Base-by-base conservation (phyloP, 495 filamentous ascomycete genomes). In the Pyrenopolyporus hunteri region DNA sequence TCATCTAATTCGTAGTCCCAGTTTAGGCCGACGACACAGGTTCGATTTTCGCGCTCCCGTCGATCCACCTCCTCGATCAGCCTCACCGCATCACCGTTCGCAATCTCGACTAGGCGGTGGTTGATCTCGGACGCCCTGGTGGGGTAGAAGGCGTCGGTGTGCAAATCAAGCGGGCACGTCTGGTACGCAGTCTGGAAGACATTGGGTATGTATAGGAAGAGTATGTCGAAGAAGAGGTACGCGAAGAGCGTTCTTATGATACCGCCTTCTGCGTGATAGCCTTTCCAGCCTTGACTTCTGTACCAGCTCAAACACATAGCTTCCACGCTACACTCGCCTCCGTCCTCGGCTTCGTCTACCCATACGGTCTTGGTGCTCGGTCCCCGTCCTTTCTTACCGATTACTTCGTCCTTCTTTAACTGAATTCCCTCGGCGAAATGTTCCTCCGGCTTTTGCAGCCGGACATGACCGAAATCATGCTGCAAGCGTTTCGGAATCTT, bases 141-240 rank as follows among this genome's bases (percentile, higher is more conserved):
- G 0, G 90, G 86, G 68, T 91, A 98, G 79, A 98, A 98, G 13
- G 91, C 87, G 74, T 97, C 94, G 3, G 93, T 97, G 70, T 93
- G 88, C 6, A 98, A 80, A 70, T 98, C 94, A 10, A 98, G 78
- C 0, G 94, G 94, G 66, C 91, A 95, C 0, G 91, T 96, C 69
- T 98, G 94, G 71, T 88, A 98, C 4, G 88, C 80, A 3, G 93
- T 98, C 70, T 98, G 92, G 75, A 98, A 98, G 60, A 98, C 93
- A 63, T 97, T 97, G 17, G 94, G 93, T 22, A 97, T 82, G 74
- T 96, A 96, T 28, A 92, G 82, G 76, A 97, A 98, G 4, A 98
- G 80, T 26, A 97, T 83, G 74, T 98, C 93, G 78, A 87, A 93
- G 76, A 98, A 96, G 16, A 98, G 83, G 64, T 92, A 92, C 19